phyloP scores from a whole-genome alignment of 2,329 filamentous ascomycete species.

The Talaromyces funiculosus region DNA sequence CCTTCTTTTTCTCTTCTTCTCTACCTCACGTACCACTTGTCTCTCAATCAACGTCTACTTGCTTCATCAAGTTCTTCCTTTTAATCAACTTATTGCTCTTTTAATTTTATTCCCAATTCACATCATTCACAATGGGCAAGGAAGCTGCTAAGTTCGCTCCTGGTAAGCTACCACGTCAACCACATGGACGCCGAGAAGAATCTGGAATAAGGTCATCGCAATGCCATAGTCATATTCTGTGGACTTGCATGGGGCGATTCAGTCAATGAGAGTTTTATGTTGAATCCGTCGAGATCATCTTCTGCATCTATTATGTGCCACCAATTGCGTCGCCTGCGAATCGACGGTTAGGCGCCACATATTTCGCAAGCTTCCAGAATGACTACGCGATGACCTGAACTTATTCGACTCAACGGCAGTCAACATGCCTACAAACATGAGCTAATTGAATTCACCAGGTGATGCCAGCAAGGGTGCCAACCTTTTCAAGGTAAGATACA shows the following conservation, averaged over 20 bases:
- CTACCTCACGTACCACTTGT: background rate
- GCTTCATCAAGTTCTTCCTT: conserved; percentile 22
- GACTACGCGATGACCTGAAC: conserved; percentile 13
- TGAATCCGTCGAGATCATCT: background rate
- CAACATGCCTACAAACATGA: conserved; percentile 14
- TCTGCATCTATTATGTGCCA: background rate
- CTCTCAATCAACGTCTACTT: conserved; percentile 3
- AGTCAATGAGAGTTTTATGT: background rate
- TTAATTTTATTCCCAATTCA: conserved; percentile 17
- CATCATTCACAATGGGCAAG: conserved; percentile 37
- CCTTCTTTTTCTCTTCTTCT: background rate
- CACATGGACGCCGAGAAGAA: conserved; percentile 13
- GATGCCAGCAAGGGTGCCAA: conserved; percentile 93
- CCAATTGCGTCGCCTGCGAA: background rate
- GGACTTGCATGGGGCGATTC: background rate
- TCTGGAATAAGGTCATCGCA: background rate
- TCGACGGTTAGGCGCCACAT: background rate
- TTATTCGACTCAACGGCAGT: background rate
- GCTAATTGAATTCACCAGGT: conserved; percentile 52
- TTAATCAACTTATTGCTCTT: conserved; percentile 18
- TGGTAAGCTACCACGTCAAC: conserved; percentile 34
- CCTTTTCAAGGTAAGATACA: conserved; percentile 74
- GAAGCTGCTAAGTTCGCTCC: conserved; percentile 37
- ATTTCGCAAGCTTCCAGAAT: background rate
- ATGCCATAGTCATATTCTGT: background rate